A percentile compares a stretch with the other conserved stretches of the same genome.
phyloP scores from a whole-genome alignment of 2,329 filamentous ascomycete species.

The Amesomyces nigricolor region DNA sequence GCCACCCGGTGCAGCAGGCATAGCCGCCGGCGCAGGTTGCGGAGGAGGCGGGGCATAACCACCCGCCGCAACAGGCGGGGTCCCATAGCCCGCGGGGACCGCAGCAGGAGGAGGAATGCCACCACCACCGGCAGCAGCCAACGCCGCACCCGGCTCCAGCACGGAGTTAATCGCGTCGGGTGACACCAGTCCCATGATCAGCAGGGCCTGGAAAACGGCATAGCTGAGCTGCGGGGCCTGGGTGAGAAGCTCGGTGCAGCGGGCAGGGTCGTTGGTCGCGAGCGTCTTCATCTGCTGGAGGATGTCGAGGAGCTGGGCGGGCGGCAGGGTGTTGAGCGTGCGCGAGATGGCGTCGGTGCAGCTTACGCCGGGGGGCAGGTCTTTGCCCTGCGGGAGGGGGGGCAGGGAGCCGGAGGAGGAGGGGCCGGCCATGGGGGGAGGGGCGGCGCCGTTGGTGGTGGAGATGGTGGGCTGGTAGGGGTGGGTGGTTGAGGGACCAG shows the following conservation, averaged over 20 bases:
- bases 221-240: conserved; percentile 91
- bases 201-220: conserved; percentile 88
- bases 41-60: conserved; percentile 40
- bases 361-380: conserved; percentile 74
- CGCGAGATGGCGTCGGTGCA: conserved; percentile 88
- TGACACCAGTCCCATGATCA: conserved; percentile 89
- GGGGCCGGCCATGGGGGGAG: conserved; percentile 17
- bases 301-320: conserved; percentile 86
- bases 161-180: conserved; percentile 76
- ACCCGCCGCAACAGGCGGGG: conserved; percentile 41
- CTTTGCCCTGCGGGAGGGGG: conserved; percentile 75
- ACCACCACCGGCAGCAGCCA: conserved; percentile 25
- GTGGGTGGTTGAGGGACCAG: conserved; percentile 6
- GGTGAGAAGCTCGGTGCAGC: conserved; percentile 78
- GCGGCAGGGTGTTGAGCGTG: conserved; percentile 79
- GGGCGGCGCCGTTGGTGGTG: neutral
- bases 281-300: conserved; percentile 91
- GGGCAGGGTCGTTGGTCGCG: conserved; percentile 72
- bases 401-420: conserved; percentile 50
- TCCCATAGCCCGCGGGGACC: conserved; percentile 35
- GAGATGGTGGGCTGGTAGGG: conserved; percentile 13
- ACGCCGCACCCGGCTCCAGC: conserved; percentile 53
- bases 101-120: no score
- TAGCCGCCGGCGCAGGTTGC: conserved; percentile 29
- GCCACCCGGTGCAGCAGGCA: conserved; percentile 36